Conservation (phyloP, 2,329 filamentous ascomycete genomes). For the Cladosporium oxysporum region DNA sequence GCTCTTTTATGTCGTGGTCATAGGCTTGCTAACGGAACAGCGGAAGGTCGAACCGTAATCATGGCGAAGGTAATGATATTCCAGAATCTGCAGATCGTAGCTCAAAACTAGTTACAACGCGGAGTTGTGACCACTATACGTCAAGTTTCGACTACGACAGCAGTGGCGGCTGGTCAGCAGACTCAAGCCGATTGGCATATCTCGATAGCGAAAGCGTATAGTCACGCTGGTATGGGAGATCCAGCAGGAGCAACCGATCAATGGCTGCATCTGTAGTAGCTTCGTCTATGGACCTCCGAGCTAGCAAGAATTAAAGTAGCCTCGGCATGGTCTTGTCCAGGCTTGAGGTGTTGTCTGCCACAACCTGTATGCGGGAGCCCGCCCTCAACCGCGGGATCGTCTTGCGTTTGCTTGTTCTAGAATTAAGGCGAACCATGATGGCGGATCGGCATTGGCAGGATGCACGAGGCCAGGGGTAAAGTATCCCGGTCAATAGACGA, state of each 20-base stretch:
- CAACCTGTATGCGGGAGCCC: background rate
- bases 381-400: background rate
- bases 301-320: background rate
- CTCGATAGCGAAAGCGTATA: background rate
- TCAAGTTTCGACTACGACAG: background rate
- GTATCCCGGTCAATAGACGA: background rate
- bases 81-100: background rate
- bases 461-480: background rate
- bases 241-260: background rate
- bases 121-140: background rate
- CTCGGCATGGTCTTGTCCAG: background rate
- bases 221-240: background rate
- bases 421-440: background rate
- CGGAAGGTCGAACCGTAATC: background rate
- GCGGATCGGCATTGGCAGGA: background rate
- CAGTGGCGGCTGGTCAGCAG: constrained; percentile 7
- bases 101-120: background rate
- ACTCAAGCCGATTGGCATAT: background rate
- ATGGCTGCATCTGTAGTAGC: background rate
- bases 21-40: background rate
- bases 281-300: background rate
- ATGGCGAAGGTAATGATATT: background rate
- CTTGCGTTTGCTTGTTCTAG: background rate
- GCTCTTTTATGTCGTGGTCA: constrained; percentile 7
- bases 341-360: background rate